phyloP scores from a whole-genome alignment of 306 rosid species.

The Fragaria vesca region DNA sequence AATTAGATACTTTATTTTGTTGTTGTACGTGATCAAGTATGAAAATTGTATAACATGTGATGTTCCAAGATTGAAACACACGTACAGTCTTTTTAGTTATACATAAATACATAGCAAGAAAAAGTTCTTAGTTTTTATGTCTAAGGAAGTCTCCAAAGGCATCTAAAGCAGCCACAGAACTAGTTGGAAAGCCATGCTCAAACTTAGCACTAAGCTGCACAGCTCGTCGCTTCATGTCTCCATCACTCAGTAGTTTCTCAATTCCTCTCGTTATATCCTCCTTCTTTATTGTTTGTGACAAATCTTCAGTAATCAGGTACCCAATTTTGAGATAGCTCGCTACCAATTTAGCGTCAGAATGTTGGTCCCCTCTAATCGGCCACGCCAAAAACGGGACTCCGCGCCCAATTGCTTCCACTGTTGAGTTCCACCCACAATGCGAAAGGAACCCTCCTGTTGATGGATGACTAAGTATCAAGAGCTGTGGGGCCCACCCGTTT shows the following conservation, averaged over 20 bases:
- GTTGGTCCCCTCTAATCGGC: constrained; percentile 71
- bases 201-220: constrained; percentile 29
- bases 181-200: constrained; percentile 46
- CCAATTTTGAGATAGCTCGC: constrained; percentile 48
- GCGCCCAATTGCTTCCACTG: constrained; percentile 56
- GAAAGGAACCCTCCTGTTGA: constrained; percentile 73
- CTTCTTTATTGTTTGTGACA: constrained; percentile 27
- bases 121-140: neutral
- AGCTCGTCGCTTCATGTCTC: constrained; percentile 35
- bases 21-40: too few relatives aligned
- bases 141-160: constrained; percentile 29
- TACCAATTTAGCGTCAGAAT: constrained; percentile 44
- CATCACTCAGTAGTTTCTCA: constrained; percentile 41
- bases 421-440: constrained; percentile 77
- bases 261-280: constrained; percentile 46
- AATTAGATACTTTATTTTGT: too few relatives aligned
- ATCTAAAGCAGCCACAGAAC: constrained; percentile 48
- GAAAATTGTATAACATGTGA: neutral
- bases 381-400: constrained; percentile 65
- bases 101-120: neutral
- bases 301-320: constrained; percentile 33
- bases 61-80: too few relatives aligned
- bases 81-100: too few relatives aligned
- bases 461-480: constrained; percentile 64
- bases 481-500: constrained; percentile 73